Evolutionary conservation across 768 basidiomycete species (phyloP), one percentile per base, ranked within the genome.

Genomic region (Paxillus involutus): DNA sequence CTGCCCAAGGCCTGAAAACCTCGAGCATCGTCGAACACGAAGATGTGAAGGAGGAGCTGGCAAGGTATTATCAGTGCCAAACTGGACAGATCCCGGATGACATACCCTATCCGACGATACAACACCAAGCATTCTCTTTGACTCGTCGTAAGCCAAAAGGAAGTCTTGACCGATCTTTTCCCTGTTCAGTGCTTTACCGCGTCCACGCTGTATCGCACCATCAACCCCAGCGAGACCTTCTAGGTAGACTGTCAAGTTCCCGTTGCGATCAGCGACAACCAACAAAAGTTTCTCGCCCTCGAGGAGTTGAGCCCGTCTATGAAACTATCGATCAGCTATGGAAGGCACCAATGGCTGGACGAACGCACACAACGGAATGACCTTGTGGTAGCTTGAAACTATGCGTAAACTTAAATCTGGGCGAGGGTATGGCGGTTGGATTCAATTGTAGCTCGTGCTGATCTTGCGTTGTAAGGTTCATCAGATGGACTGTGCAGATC

Each of bases 141-240:
- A 63, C 58, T 85, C 82, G 44, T 85, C 81, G 54, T 76, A 82
- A 0, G 83, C 72, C 4, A 84, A 49, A 8, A 79, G n/a, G 44
- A 74, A 70, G 6, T 76, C 69, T 3, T 71, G 62, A 0, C 79
- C 82, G 14, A 82, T 71, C 59, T 77, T 81, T 52, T 78, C 75
- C 7, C 71, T 73, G 50, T 74, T 71, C 13, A 84, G 62, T 0
- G 17, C 32, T 47, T 75, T 76, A 33, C 69, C 64, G 7, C 52
- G 50, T 1, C 60, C 51, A 6, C 60, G 60, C 0, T 39, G 14
- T 9, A 81, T 59, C 0, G 75, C 71, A 11, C 63, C 52, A 0
- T 69, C 66, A 7, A 83, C 65, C 11, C 41, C 53, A 2, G 52
- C 36, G 1, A 75, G 50, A 0, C 30, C 24, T 1, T 81, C 81